Evolutionary conservation across 2,329 filamentous ascomycete genomes (phyloP).

Genomic region (Cryphonectria nitschkei): DNA sequence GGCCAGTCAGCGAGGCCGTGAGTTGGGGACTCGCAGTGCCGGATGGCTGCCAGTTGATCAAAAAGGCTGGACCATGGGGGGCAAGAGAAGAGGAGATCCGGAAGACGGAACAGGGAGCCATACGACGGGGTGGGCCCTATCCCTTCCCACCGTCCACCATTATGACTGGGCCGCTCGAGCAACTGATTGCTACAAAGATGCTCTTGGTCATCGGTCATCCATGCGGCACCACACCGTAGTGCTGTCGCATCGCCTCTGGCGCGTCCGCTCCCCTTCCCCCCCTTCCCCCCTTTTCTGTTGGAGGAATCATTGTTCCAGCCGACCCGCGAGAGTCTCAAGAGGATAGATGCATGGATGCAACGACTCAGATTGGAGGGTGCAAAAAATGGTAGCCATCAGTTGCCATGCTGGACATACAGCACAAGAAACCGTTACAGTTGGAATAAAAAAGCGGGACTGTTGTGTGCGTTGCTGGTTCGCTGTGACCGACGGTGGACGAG

Average conservation of each 20-base stretch:
- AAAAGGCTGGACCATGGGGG: neutral
- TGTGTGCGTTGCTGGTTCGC: constrained; percentile 8
- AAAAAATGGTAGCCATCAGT: neutral
- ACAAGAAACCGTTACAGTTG: neutral
- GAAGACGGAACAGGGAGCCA: constrained; percentile 10
- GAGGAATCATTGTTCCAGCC: constrained; percentile 16
- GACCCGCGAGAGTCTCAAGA: constrained; percentile 3
- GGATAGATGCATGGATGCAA: constrained; percentile 5
- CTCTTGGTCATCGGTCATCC: constrained; percentile 8
- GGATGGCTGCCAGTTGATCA: constrained; percentile 3
- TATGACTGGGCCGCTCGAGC: neutral
- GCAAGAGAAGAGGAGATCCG: neutral
- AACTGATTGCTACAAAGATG: constrained; percentile 12
- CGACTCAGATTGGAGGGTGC: neutral
- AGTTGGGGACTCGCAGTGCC: neutral
- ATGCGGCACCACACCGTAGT: constrained; percentile 9
- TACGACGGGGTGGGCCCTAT: neutral
- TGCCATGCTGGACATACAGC: neutral
- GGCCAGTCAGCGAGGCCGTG: constrained; percentile 21
- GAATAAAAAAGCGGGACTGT: constrained; percentile 17
- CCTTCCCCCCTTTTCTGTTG: neutral
- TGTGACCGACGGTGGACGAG: constrained; percentile 23
- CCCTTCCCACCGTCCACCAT: neutral
- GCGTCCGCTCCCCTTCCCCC: neutral
- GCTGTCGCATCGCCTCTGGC: neutral